phyloP scores from a whole-genome alignment of 2,329 filamentous ascomycete genomes.

The Fusarium sp. region DNA sequence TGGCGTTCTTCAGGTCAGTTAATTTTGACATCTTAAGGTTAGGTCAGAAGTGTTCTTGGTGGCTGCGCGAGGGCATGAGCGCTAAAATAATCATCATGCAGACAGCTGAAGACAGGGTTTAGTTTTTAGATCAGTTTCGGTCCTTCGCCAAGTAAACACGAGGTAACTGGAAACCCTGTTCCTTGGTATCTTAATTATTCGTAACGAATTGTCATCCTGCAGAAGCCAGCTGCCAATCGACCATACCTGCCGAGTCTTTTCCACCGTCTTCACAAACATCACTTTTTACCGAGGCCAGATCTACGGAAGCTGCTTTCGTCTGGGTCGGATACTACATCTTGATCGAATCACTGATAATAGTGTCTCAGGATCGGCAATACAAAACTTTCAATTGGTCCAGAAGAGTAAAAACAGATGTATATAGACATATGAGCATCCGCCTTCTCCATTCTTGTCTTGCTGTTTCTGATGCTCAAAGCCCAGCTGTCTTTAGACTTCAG shows the following conservation, averaged over 20 bases:
- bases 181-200: background rate
- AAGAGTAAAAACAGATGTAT: background rate
- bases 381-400: background rate
- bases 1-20: accelerated
- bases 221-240: no score
- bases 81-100: background rate
- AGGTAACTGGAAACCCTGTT: background rate
- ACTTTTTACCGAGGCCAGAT: background rate
- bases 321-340: background rate
- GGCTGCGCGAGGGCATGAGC: background rate
- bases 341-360: background rate
- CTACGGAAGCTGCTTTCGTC: background rate
- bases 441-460: background rate
- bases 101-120: background rate
- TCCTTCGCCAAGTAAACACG: background rate
- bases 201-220: background rate
- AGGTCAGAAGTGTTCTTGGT: background rate
- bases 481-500: background rate
- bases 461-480: background rate
- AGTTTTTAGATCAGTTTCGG: background rate
- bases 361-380: background rate
- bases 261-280: no score
- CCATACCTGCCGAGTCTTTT: background rate
- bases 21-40: background rate
- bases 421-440: no score